phyloP scores from a whole-genome alignment of 768 basidiomycete species.

The Leccinum longicurvipes region DNA sequence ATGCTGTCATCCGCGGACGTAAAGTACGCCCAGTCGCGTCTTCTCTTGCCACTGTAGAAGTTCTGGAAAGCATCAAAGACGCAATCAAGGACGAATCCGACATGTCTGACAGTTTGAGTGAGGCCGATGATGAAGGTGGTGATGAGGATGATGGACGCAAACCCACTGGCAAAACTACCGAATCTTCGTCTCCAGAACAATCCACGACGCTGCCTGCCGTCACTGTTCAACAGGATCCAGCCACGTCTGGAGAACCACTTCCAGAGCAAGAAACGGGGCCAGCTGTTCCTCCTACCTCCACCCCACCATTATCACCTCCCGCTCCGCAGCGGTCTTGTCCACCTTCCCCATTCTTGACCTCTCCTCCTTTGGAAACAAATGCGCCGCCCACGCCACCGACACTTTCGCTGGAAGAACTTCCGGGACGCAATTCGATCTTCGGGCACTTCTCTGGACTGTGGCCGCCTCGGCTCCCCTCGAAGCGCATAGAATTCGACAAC shows the following conservation, averaged over 20 bases:
- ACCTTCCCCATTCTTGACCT: slow-evolving; percentile 53
- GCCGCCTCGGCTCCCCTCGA: slow-evolving; percentile 53
- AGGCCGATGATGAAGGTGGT: slow-evolving; percentile 68
- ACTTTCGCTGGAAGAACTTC: slow-evolving; percentile 50
- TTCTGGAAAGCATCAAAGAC: slow-evolving; percentile 87
- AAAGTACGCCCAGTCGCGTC: slow-evolving; percentile 88
- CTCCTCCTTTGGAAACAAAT: slow-evolving; percentile 36
- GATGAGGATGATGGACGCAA: slow-evolving; percentile 48
- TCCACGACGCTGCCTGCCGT: slow-evolving; percentile 27
- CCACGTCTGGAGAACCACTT: neutral
- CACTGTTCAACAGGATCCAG: slow-evolving; percentile 8
- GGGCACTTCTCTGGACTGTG: slow-evolving; percentile 72
- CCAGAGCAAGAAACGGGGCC: slow-evolving; percentile 31
- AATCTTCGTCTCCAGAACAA: slow-evolving; percentile 34
- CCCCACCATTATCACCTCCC: slow-evolving; percentile 28
- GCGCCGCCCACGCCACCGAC: slow-evolving; percentile 44
- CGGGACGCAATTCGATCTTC: slow-evolving; percentile 64
- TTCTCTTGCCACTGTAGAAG: slow-evolving; percentile 82
- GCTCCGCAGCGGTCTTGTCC: slow-evolving; percentile 35
- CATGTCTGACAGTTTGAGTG: slow-evolving; percentile 60
- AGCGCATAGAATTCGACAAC: slow-evolving; percentile 54
- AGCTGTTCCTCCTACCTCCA: slow-evolving; percentile 15
- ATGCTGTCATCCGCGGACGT: slow-evolving; percentile 82
- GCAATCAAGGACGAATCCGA: slow-evolving; percentile 87
- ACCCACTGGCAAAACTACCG: slow-evolving; percentile 23